Conservation (phyloP, 192 early-diverging fungal species). For the Coemansia sp. region DNA sequence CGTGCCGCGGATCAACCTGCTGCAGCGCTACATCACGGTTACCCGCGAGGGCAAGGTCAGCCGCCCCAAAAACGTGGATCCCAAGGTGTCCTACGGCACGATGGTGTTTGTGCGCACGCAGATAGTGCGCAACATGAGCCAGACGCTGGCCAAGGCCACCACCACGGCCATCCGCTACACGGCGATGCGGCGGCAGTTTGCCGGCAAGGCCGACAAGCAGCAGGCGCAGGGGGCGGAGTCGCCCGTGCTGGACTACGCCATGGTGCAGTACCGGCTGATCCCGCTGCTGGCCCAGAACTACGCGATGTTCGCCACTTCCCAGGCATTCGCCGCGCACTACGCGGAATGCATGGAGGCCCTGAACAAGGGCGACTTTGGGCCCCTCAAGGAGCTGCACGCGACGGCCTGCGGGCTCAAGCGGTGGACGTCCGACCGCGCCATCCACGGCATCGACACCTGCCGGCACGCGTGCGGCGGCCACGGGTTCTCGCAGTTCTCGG, state of each 20-base stretch:
- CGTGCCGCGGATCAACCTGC: slow-evolving; percentile 73
- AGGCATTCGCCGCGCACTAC: slow-evolving; percentile 64
- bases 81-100: slow-evolving; percentile 80
- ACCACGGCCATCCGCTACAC: slow-evolving; percentile 73
- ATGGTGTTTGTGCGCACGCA: slow-evolving; percentile 81
- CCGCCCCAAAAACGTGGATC: slow-evolving; percentile 67
- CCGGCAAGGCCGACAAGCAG: slow-evolving; percentile 48
- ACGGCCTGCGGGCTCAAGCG: slow-evolving; percentile 72
- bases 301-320: slow-evolving; percentile 68
- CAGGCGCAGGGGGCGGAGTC: slow-evolving; percentile 53
- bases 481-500: slow-evolving; percentile 73
- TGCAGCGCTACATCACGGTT: slow-evolving; percentile 73
- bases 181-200: slow-evolving; percentile 70
- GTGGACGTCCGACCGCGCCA: slow-evolving; percentile 65
- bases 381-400: slow-evolving; percentile 72
- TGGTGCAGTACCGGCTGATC: slow-evolving; percentile 74
- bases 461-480: slow-evolving; percentile 75
- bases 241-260: slow-evolving; percentile 72
- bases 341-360: slow-evolving; percentile 59
- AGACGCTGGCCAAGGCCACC: slow-evolving; percentile 63
- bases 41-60: slow-evolving; percentile 66
- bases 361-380: slow-evolving; percentile 59
- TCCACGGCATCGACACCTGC: slow-evolving; percentile 72
- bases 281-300: slow-evolving; percentile 71
- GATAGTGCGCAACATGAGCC: slow-evolving; percentile 63